Base-by-base conservation (phyloP, 441 rosid species). In the Viola pubescens region DNA sequence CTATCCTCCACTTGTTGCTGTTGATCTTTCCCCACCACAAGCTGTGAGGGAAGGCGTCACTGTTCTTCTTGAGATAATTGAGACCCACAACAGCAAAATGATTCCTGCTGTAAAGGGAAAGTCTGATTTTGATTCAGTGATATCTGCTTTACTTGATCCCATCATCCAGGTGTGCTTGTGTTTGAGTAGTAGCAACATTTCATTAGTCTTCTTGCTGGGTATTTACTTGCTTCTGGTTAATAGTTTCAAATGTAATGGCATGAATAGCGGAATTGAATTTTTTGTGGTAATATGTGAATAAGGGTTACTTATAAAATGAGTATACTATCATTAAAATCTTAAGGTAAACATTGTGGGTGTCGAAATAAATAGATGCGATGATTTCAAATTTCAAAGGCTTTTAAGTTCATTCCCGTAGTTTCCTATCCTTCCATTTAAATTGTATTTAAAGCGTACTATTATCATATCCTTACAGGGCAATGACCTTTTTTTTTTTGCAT, bases 41-140 rank as follows among this genome's bases (percentile, higher is more conserved):
- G 96, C 95, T 50, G 95, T 94, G 64, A 80, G 87, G 72, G 98
- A 90, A 72, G 98, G 95, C 75, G 85, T 90, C 64, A 79, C 91
- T 74, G 69, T 94, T 58, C 81, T 89, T 63, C 95, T 94, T 55
- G 97, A 94, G 71, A 84, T 90, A 68, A 94, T 86, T 64, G 91
- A 85, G 66, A 94, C 80, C 54, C 79, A 86, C 61, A 81, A 80
- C 69, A 77, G 96, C 82, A 86, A 74, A 80, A 89, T 94, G 98
- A 80, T 90, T 60, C 78, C 95, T 46, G 84, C 80, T 41, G 83
- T 88, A 38, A 82, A 75, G 51, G 73, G 79, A 67, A 86, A 76
- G 57, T 80, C 83, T 6, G 84, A 70, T 61, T 94, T 90, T 77
- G 92, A 82, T 74, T 84, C 91, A 4, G 91, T 82, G 66, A 78